A percentile compares a stretch with the other conserved stretches of the same genome.
These are phyloP conservation scores for Novymonas esmeraldas DNA, from an alignment of 208 protist species.

Conservation along the genomic window DNA sequence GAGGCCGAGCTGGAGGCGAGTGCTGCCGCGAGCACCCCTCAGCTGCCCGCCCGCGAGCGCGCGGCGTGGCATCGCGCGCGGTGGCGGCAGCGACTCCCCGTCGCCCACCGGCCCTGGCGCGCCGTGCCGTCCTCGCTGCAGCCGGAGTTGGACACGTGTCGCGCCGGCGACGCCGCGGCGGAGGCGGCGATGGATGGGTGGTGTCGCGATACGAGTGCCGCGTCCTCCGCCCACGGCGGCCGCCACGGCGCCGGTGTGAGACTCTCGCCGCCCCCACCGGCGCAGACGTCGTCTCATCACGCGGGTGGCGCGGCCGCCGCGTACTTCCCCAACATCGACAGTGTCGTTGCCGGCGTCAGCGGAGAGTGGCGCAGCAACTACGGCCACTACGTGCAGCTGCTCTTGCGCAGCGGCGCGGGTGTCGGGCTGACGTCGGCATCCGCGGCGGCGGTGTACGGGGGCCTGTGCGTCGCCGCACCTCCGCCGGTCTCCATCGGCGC, in stretches of 20 bases:
- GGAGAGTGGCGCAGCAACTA: conserved; percentile 30
- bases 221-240: not conserved
- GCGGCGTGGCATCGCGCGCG: conserved; percentile 37
- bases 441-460: not conserved
- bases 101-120: conserved; percentile 22
- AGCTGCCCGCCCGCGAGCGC: conserved; percentile 9
- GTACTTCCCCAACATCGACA: conserved; percentile 11
- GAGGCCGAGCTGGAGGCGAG: not conserved
- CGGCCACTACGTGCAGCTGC: conserved; percentile 30
- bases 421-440: not conserved
- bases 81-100: conserved; percentile 27
- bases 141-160: not conserved
- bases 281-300: no score
- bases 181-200: conserved; percentile 18
- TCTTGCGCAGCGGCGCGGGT: conserved; percentile 12
- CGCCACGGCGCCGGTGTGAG: not conserved
- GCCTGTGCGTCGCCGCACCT: not conserved
- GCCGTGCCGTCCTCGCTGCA: conserved; percentile 6
- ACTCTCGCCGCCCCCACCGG: not conserved
- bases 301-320: no score
- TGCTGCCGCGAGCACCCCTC: not conserved
- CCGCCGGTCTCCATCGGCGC: not conserved
- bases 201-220: conserved; percentile 22
- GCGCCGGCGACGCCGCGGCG: not conserved
- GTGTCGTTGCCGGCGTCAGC: conserved; percentile 16